Evolutionary conservation across 2,329 filamentous ascomycete species (phyloP).

Genomic region (Aspergillus novofumigatus): DNA sequence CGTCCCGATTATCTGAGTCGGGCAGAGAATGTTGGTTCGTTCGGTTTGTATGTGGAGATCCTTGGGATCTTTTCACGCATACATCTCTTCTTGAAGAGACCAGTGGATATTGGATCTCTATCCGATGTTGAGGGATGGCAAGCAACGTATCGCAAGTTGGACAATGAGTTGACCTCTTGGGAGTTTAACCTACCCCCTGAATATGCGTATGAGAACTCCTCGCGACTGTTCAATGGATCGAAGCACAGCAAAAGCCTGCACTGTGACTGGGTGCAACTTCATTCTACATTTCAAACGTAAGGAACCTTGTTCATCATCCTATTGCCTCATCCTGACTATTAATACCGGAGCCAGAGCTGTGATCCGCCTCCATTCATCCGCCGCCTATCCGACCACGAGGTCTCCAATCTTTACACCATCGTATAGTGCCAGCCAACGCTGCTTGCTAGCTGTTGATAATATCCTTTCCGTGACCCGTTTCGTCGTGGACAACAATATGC

Average conservation of each 20-base stretch:
- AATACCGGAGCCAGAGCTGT: constrained; percentile 54
- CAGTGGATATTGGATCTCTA: constrained; percentile 79
- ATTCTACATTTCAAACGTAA: constrained; percentile 81
- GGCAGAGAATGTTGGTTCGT: constrained; percentile 78
- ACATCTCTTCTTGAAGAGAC: constrained; percentile 82
- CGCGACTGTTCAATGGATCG: constrained; percentile 65
- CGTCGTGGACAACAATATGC: constrained; percentile 68
- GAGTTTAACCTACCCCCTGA: constrained; percentile 78
- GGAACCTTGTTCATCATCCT: constrained; percentile 20
- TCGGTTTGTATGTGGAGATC: constrained; percentile 87
- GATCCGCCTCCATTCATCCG: constrained; percentile 85
- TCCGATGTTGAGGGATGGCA: constrained; percentile 90
- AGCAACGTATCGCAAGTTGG: constrained; percentile 76
- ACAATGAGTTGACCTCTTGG: constrained; percentile 75
- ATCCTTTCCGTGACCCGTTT: constrained; percentile 75
- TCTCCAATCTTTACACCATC: constrained; percentile 87
- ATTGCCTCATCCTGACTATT: constrained; percentile 6
- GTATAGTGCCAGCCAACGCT: constrained; percentile 78
- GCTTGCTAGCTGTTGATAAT: constrained; percentile 76
- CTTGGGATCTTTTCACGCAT: constrained; percentile 82
- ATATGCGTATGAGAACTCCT: constrained; percentile 69
- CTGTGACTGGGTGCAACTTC: constrained; percentile 85
- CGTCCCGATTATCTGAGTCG: constrained; percentile 61
- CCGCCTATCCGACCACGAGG: constrained; percentile 83
- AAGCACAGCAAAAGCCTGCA: constrained; percentile 66